Evolutionary conservation across 2,329 filamentous ascomycete genomes (phyloP), one percentile per base, ranked within the genome.

Genomic region (Stemphylium beticola): DNA sequence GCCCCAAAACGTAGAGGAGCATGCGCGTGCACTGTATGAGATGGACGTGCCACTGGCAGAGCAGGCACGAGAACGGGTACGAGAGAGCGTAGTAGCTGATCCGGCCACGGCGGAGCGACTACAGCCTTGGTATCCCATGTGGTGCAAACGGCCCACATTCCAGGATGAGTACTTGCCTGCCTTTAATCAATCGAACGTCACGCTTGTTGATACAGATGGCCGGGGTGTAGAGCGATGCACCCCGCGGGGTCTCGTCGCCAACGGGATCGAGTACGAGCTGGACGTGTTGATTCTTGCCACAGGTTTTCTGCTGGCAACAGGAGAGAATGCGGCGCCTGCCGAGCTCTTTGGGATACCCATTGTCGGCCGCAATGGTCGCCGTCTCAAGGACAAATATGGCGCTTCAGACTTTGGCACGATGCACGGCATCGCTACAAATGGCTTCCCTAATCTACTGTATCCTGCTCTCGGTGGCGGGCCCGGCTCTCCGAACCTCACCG

Each of bases 71-170:
- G 50, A 38, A 18, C 38, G 36, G 3, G 38, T 53, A 3, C 32
- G 32, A 4, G 31, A 48, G 9, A 43, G 20, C 4, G 44, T 49
- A 3, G 83, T 87, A 18, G 69, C 79, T 37, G 79, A 87, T 58
- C 67, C 67, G 9, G 66, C 64, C 2, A 82, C 79, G 0, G 85
- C 85, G 0, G 77, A 77, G 38, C 77, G 72, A 9, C 76, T 87
- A 9, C 82, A 84, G 65, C 76, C 84, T 0, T 86, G 83, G 82
- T 88, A 87, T 64, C 79, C 83, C 0, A 69, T 71, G 0, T 86
- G 83, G 81, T 88, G 86, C 75, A 88, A 88, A 67, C 80, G 85
- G 1, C 85, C 85, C 0, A 80, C 77, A 17, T 87, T 87, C 69
- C 82, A 83, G 69, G 83, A 87, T 62, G 77, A 79, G 7, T 87